Evolutionary conservation across 148 eudicot species (phyloP), one percentile per base, ranked within the genome.

Genomic region (Linanthus parryae): DNA sequence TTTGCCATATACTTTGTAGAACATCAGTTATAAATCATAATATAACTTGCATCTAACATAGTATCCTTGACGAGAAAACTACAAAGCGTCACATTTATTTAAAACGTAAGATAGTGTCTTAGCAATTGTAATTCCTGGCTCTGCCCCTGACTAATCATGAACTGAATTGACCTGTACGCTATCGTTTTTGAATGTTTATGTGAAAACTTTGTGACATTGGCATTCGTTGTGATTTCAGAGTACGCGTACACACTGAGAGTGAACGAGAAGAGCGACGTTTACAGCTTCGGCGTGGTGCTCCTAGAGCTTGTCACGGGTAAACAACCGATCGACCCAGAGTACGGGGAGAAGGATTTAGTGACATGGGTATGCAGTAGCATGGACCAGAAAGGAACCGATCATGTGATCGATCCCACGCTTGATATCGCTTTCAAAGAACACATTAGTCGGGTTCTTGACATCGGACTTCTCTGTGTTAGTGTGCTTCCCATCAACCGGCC

Each of bases 251-350:
- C 78, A 8, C 75, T 69, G 8, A 67, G 69, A 19, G 78, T 77
- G 50, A 70, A 69, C 19, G 79, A 77, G 41, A 77, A 73, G 70
- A 77, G 78, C 17, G 78, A 77, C 49, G 57, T 66, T 2, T 73
- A 77, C 28, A 77, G 79, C 70, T 77, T 73, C 37, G 83, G 83
- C 2, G 62, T 77, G 11, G 83, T 77, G 39, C 51, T 77, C 18
- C 56, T 77, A 42, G 82, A 77, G 55, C 63, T 77, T 6, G 61
- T 73, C 39, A 77, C 78, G 0, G 79, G 83, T 7, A 69, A 43
- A 43, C 26, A 15, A 14, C 73, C 78, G 0, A 33, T 52, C 3
- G 73, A 70, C 37, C 72, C 62, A 0, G 67, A 65, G 30, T 56
- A 69, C 10, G 70, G 73, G 33, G 73, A 70, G 31, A 59, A 57